Base-by-base conservation (phyloP, 306 rosid genomes). In the Quercus bicolor region DNA sequence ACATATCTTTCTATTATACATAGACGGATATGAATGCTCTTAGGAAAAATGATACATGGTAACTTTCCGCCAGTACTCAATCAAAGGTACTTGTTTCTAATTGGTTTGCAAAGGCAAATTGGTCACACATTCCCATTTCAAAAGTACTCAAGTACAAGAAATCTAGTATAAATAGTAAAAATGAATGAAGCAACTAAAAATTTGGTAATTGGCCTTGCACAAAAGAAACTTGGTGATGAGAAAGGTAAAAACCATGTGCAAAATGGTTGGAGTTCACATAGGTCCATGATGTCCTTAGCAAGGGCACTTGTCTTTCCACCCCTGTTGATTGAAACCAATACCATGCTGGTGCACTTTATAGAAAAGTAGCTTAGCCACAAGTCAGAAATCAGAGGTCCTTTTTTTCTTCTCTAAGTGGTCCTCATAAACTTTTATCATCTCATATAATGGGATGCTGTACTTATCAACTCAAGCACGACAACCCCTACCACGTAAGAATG, bases 251-350 rank as follows among this genome's bases (percentile, higher is more conserved):
- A 75, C 70, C 90, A 80, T 83, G 90, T 86, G 90, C 84, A 65
- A 24, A 15, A 56, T 77, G 61, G 86, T 29, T 78, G 89, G 82
- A 74, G 37, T 77, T 83, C 84, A 80, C 80, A 75, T 75, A 77
- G 81, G 75, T 75, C 71, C 88, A 82, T 79, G 85, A 90, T 87
- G 84, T 80, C 66, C 69, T 81, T 77, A 43, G 21, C 78, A 81
- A 78, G 73, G 83, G 48, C 77, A 76, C 84, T 29, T 62, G 88
- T 77, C 83, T 81, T 74, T 85, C 80, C 85, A 78, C 84, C 78
- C 77, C 65, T 73, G 75, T 78, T 90, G 91, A 85, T 87, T 82
- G 75, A 87, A 87, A 85, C 86, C 84, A 87, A 80, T 84, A 68
- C 78, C 87, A 71, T 21, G 54, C 53, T 64, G 82, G n/a, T 34